Base-by-base conservation (phyloP, 2,329 filamentous ascomycete species). In the Trichoderma breve region DNA sequence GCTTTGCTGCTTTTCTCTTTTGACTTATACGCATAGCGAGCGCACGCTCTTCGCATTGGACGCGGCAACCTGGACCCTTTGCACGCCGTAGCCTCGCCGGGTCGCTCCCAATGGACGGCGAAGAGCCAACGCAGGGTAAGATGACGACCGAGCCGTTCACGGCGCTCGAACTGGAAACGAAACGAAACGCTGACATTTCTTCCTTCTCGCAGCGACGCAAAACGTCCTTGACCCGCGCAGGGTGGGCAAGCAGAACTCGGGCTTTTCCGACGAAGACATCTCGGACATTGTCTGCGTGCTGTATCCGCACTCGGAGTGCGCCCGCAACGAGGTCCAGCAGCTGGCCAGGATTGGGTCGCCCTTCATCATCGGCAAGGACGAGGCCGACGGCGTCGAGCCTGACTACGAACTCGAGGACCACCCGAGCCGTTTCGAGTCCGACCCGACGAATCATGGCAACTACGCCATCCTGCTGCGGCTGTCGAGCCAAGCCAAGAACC, bases 261-360 rank as follows among this genome's bases (percentile, higher is more conserved):
- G 93, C 71, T 90, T 98, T 73, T 91, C 88, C 68, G 91, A 95
- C 76, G 88, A 93, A 75, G 95, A 97, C 80, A 88, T 96, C 64
- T 89, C 93, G 73, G 95, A 98, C 82, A 93, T 98, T 76, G 89
- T 97, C 75, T 97, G 94, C 82, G 90, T 98, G 71, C 87, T 98
- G 32, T 91, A 97, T 76, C 95, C 95, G 12, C 89, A 89, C 75
- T 93, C 94, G 3, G 85, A 89, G 51, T 87, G 88, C 26, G 93
- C 95, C 24, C 90, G 91, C 74, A 84, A 86, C 74, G 92, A 95
- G 76, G 90, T 95, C n/a, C 79, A 82, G 73, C 80, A 82, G 5
- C 83, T 89, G 36, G 86, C 86, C 71, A 73, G 77, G 60, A 82
- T 86, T 72, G 81, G 83, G 73, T 85, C 83, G 43, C 84, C 83